Evolutionary conservation across 1,284 basidiomycete genomes (phyloP).

Genomic region (Leccinum variabile): DNA sequence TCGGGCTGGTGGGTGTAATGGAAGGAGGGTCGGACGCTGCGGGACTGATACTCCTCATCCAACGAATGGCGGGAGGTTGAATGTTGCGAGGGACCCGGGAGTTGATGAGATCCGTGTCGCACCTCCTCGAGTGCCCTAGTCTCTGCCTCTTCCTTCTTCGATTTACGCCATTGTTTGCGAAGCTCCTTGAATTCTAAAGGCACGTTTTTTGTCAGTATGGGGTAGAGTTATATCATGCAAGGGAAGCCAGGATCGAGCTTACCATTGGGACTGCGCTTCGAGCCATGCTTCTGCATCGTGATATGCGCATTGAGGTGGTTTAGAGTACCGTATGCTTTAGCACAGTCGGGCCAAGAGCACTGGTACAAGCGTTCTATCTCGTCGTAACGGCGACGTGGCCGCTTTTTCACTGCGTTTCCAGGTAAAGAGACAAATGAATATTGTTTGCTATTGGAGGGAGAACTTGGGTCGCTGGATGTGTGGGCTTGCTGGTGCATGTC

Average conservation of each 20-base stretch:
- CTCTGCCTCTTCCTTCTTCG: conserved; percentile 76
- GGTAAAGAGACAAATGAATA: conserved; percentile 81
- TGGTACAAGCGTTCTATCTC: conserved; percentile 92
- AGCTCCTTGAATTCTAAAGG: conserved; percentile 93
- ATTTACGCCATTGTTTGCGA: conserved; percentile 92
- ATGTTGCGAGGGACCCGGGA: conserved; percentile 21
- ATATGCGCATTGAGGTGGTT: conserved; percentile 94
- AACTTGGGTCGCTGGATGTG: conserved; percentile 20
- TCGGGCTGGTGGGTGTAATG: conserved; percentile 22
- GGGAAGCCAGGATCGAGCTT: conserved; percentile 29
- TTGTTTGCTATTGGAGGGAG: conserved; percentile 54
- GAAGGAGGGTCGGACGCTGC: conserved; percentile 15
- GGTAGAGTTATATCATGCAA: not conserved
- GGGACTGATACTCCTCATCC: conserved; percentile 21
- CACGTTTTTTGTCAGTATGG: conserved; percentile 14
- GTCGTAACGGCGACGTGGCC: conserved; percentile 81
- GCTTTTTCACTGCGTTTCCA: conserved; percentile 78
- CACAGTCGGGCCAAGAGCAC: conserved; percentile 81
- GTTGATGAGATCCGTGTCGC: conserved; percentile 21
- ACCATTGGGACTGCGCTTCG: conserved; percentile 83
- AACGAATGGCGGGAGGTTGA: conserved; percentile 25
- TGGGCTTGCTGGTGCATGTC: conserved; percentile 20
- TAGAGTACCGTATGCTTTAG: conserved; percentile 84
- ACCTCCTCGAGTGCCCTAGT: conserved; percentile 18
- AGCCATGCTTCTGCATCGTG: conserved; percentile 88